Evolutionary conservation across 2,329 filamentous ascomycete genomes (phyloP), one percentile per base, ranked within the genome.

Genomic region (Talaromyces sp.): DNA sequence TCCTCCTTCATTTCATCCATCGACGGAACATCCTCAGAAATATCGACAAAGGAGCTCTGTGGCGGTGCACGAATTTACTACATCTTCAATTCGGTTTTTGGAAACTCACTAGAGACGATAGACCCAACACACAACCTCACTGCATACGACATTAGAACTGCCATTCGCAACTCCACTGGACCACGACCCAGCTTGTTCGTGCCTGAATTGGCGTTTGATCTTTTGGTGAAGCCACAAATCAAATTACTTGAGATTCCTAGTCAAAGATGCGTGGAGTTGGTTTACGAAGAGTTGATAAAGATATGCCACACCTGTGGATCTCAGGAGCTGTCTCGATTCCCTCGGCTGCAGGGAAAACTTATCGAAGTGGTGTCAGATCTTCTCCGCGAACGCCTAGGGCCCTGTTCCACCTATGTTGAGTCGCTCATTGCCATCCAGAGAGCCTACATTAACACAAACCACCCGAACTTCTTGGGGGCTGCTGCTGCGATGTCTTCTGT

Each of bases 371-470:
- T 99, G 2, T 98, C 95, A 7, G 95, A 99, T 73, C 86, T 99
- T 52, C 83, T 99, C 57, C 88, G 95, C 59, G 95, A 99, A 78
- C 86, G 93, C 63, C 83, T 99, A 6, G 95, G 95, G 1, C 95
- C 95, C 11, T 88, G 90, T 61, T 96, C 93, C 2, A 84, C 79
- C 58, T 99, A 99, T 68, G 95, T 99, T 51, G 95, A 97, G 76
- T 98, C 93, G 47, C 83, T 99, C 64, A 99, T 99, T 67, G 90
- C 95, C 28, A 99, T 99, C 63, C 95, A 99, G 77, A 86, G 95
- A 67, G 95, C 95, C 22, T 99, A 99, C 77, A 98, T 99, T 79
- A 99, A 99, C 80, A 99, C 95, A 49, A 99, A 99, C 72, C 95
- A 99, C 74, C 95, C 95, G 55, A 99, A 99, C 77, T 99, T 99